A percentile compares a stretch with the other conserved stretches of the same genome.
phyloP scores from a whole-genome alignment of 176 grass and related monocot species.

The Eleusine coracana region DNA sequence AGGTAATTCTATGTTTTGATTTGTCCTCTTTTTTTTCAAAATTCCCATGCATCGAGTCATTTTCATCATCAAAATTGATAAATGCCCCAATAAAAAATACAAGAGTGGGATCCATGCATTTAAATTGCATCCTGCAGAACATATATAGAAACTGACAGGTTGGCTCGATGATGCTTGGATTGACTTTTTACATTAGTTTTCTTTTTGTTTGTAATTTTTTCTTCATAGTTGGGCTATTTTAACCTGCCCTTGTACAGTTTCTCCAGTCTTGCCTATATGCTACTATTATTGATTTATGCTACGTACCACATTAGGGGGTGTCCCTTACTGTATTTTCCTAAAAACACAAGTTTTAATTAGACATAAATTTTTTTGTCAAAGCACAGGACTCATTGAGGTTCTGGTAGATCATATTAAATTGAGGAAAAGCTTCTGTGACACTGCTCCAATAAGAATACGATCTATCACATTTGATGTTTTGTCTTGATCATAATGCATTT shows the following conservation, averaged over 20 bases:
- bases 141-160: not conserved
- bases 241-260: not conserved
- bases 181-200: not conserved
- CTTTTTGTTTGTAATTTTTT: not conserved
- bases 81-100: not conserved
- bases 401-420: not conserved
- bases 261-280: not conserved
- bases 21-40: not conserved
- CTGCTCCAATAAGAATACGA: not conserved
- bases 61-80: not conserved
- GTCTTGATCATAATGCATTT: too few species aligned
- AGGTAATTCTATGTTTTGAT: constrained; percentile 57
- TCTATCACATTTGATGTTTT: too few species aligned
- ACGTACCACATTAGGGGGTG: not conserved
- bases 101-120: not conserved
- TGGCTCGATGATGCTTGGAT: not conserved
- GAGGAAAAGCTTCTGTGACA: constrained; percentile 18
- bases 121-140: not conserved
- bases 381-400: not conserved
- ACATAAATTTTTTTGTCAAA: not conserved
- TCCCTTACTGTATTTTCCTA: not conserved
- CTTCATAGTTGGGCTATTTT: not conserved
- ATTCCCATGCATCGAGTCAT: not conserved
- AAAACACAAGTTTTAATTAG: not conserved
- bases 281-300: too few species aligned